A percentile compares a stretch with the other conserved stretches of the same genome.
Evolutionary conservation across 2,329 filamentous ascomycete species (phyloP).

Genomic region (Cordyceps cateniannulata): DNA sequence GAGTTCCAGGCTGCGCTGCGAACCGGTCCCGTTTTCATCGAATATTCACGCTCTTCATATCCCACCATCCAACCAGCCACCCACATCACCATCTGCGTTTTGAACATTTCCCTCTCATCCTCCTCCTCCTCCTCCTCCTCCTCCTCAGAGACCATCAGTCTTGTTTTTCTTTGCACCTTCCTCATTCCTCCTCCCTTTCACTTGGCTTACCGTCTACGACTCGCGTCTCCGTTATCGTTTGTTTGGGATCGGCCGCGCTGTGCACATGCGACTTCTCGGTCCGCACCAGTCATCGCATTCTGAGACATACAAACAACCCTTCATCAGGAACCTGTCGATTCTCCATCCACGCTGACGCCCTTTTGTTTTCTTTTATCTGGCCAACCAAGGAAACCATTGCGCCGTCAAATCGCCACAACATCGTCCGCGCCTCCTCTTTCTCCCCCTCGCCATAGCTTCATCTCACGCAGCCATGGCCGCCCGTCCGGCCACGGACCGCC

Average conservation of each 20-base stretch:
- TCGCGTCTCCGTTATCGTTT: neutral
- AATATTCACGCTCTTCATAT: neutral
- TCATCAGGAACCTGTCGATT: neutral
- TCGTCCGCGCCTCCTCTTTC: neutral
- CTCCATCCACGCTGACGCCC: neutral
- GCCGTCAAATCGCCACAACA: neutral
- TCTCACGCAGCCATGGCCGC: neutral
- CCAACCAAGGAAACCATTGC: neutral
- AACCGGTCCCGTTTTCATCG: too few species aligned
- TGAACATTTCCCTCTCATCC: neutral
- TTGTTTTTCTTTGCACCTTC: neutral
- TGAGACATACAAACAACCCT: conserved; percentile 7
- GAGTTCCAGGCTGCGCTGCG: too few species aligned
- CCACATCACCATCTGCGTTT: neutral
- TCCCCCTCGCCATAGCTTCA: neutral
- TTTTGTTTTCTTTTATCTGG: neutral
- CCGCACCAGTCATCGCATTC: neutral
- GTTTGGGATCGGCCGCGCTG: conserved; percentile 6
- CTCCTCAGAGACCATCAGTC: neutral
- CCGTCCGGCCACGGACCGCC: conserved; percentile 1
- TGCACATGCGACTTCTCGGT: neutral
- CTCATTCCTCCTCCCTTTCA: neutral
- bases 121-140: neutral
- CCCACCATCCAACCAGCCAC: neutral
- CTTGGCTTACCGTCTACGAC: neutral